Percentiles rank a stretch among this genome's conserved stretches.
Evolutionary conservation across 305 asterid species (phyloP).

Genomic region (Fraxinus baroniana): DNA sequence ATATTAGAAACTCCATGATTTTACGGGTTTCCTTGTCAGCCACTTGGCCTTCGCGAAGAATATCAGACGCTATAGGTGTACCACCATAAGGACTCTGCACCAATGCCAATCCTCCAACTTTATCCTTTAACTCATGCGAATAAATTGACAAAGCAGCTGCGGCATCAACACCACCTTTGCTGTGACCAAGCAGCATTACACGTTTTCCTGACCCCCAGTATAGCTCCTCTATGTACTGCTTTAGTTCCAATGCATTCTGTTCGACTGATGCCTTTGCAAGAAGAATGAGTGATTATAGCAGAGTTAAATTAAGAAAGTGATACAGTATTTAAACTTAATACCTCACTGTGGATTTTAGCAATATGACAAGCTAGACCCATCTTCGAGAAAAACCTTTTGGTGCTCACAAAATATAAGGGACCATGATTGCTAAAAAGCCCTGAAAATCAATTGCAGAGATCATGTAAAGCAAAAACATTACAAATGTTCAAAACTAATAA

Average conservation of each 20-base stretch:
- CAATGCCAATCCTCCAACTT: slow-evolving; percentile 87
- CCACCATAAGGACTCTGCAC: slow-evolving; percentile 98
- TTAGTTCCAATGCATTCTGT: slow-evolving; percentile 87
- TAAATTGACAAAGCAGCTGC: slow-evolving; percentile 92
- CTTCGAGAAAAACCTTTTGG: slow-evolving; percentile 78
- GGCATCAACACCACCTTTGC: slow-evolving; percentile 98
- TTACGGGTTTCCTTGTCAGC: slow-evolving; percentile 82
- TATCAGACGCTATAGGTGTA: slow-evolving; percentile 83
- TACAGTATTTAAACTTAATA: slow-evolving; percentile 19
- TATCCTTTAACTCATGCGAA: slow-evolving; percentile 58
- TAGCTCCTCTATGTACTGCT: slow-evolving; percentile 81
- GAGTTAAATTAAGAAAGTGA: background rate
- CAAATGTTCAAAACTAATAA: slow-evolving; percentile 2
- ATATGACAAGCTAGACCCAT: slow-evolving; percentile 95
- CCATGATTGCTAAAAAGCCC: slow-evolving; percentile 93
- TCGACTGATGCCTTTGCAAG: slow-evolving; percentile 78
- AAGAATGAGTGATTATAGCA: background rate
- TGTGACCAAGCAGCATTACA: slow-evolving; percentile 91
- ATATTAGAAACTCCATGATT: slow-evolving; percentile 76
- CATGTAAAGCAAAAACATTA: slow-evolving; percentile 6
- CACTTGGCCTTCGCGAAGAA: slow-evolving; percentile 91
- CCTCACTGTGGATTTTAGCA: slow-evolving; percentile 95
- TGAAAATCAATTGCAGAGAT: slow-evolving; percentile 27
- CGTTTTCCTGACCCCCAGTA: slow-evolving; percentile 96
- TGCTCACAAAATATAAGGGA: slow-evolving; percentile 78